Evolutionary conservation across 768 basidiomycete species (phyloP).

Genomic region (Tulasnella sp.): DNA sequence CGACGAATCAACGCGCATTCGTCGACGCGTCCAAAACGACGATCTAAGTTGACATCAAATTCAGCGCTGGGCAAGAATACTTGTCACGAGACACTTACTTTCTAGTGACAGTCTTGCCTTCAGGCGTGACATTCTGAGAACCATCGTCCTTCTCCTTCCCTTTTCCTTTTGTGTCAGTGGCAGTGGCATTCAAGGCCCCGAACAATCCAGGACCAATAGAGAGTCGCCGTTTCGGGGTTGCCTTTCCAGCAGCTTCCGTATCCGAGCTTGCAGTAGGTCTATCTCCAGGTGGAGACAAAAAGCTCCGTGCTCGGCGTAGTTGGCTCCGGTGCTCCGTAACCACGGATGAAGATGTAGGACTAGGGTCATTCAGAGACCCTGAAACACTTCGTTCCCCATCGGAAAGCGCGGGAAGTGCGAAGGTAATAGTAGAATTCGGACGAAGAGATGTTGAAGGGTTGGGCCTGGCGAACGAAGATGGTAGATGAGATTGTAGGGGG

Average conservation of each 20-base stretch:
- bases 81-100: background rate
- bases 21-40: slow-evolving; percentile 6
- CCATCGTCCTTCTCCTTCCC: slow-evolving; percentile 7
- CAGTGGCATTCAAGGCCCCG: background rate
- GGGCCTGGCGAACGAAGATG: too few relatives aligned
- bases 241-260: background rate
- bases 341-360: background rate
- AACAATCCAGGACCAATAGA: slow-evolving; percentile 2
- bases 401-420: background rate
- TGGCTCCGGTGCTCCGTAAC: background rate
- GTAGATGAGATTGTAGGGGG: too few relatives aligned
- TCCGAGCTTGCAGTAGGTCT: background rate
- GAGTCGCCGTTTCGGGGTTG: background rate
- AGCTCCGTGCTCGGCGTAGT: background rate
- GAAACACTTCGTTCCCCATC: background rate
- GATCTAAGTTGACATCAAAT: background rate
- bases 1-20: slow-evolving; percentile 1
- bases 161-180: slow-evolving; percentile 4
- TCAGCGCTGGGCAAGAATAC: background rate
- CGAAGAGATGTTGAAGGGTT: background rate
- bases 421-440: background rate
- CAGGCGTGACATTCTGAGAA: background rate
- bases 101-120: background rate
- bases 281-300: background rate
- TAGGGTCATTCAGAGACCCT: too few relatives aligned